Evolutionary conservation across 352 stramenopile species (phyloP), one percentile per base, ranked within the genome.

Genomic region (Globisporangium rhizosaccharum): DNA sequence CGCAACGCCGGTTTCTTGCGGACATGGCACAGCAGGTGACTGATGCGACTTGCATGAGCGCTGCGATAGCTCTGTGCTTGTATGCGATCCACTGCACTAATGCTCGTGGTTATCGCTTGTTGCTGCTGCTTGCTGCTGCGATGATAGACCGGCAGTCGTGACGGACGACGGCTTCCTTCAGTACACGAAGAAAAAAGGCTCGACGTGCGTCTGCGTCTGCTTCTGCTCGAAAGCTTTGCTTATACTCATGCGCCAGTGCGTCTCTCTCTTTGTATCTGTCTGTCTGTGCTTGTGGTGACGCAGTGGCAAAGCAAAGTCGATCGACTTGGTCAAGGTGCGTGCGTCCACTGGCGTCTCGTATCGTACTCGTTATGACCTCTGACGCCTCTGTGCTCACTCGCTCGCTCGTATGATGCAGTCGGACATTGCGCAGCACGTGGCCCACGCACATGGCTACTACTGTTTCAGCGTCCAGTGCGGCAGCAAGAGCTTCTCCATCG

Each of bases 241-340:
- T 0, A 51, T 51, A 18, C 42, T 23, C n/a, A 49, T 53, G 45
- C 33, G 51, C 26, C 49, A 37, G 18, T 53, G 23, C 26, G 36
- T 42, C 30, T 51, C 3, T 36, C 7, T 33, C 18, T 37, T 37
- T 9, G 46, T 28, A 4, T 4, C 37, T 52, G 48, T 23, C 23
- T 65, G 49, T 42, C 51, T 18, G 42, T 36, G 44, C 41, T 14
- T 53, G 18, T 47, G 46, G 18, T 44, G 36, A 36, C 15, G 50
- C 42, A 89, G 73, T 1, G 53, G 53, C 15, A 85, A 80, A 23
- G 64, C 61, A 51, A 92, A 88, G 64, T 73, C 84, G 53, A 78
- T 88, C 25, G 82, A 92, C 61, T 70, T 92, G 23, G 70, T 89
- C 54, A 88, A 82, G 75, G 82, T 88, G 36, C 36, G 66, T 23